A percentile compares a stretch with the other conserved stretches of the same genome.
Evolutionary conservation across 176 grass and related monocot genomes (phyloP).

Genomic region (Lolium perenne): DNA sequence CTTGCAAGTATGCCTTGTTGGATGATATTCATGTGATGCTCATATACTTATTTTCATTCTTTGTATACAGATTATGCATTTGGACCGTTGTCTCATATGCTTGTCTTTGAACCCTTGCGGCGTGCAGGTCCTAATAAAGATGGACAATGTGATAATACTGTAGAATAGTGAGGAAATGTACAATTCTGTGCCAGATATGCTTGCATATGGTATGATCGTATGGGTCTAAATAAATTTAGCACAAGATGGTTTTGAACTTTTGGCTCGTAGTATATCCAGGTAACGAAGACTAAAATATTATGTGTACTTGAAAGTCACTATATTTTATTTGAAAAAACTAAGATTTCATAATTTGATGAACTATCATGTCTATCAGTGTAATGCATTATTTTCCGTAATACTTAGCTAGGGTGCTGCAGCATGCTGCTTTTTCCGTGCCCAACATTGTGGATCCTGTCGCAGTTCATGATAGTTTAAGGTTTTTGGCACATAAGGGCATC

Average conservation of each 20-base stretch:
- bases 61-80: constrained; percentile 9
- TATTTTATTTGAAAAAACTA: not conserved
- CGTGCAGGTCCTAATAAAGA: constrained; percentile 24
- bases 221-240: not conserved
- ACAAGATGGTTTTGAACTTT: not conserved
- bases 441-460: too few species aligned
- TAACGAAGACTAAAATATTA: not conserved
- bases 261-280: not conserved
- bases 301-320: not conserved
- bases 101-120: constrained; percentile 47
- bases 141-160: constrained; percentile 24
- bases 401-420: too few species aligned
- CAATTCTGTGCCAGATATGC: not conserved
- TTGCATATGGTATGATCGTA: constrained; percentile 32
- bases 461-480: too few species aligned
- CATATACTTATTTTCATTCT: not conserved
- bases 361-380: too few species aligned
- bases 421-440: too few species aligned
- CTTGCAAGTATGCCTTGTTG: not conserved
- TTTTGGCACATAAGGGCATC: too few species aligned
- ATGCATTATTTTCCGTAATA: too few species aligned
- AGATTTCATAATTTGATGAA: too few species aligned
- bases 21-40: not conserved
- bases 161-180: constrained; percentile 44
- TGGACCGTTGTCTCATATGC: not conserved